Percentiles rank a stretch among this genome's conserved stretches.
phyloP scores from a whole-genome alignment of 495 filamentous ascomycete genomes.

The Penicillium coffeae region DNA sequence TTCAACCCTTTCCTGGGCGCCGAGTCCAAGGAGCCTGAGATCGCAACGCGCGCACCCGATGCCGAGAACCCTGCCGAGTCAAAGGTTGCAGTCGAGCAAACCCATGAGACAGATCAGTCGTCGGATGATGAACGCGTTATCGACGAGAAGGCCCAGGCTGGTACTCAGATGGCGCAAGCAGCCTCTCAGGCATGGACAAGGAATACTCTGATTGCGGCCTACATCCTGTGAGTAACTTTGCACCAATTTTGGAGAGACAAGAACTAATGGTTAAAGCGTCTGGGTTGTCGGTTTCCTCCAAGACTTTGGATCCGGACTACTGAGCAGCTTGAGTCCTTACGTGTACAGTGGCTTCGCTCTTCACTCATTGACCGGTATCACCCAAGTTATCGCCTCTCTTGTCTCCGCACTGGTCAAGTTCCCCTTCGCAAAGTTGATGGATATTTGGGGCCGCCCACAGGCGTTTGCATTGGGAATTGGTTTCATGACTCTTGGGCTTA shows the following conservation, averaged over 20 bases:
- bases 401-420: constrained; percentile 59
- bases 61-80: not conserved
- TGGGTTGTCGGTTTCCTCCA: constrained; percentile 19
- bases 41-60: not conserved
- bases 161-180: constrained; percentile 9
- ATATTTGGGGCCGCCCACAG: constrained; percentile 56
- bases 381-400: constrained; percentile 31
- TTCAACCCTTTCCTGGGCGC: constrained; percentile 5
- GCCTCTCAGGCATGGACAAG: constrained; percentile 22
- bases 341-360: constrained; percentile 25
- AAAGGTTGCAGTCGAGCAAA: not conserved
- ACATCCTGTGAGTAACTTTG: constrained; percentile 15
- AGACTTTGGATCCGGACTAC: constrained; percentile 3
- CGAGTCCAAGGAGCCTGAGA: not conserved
- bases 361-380: constrained; percentile 30
- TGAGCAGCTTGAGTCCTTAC: constrained; percentile 19
- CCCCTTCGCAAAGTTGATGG: constrained; percentile 61
- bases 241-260: not conserved
- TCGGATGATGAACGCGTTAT: not conserved
- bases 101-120: not conserved
- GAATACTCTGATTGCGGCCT: constrained; percentile 19
- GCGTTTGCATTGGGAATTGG: constrained; percentile 40
- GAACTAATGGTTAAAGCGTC: constrained; percentile 12
- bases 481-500: constrained; percentile 33
- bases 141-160: constrained; percentile 7